Conservation (phyloP, 2,329 filamentous ascomycete genomes). For the Aspergillus udagawae region DNA sequence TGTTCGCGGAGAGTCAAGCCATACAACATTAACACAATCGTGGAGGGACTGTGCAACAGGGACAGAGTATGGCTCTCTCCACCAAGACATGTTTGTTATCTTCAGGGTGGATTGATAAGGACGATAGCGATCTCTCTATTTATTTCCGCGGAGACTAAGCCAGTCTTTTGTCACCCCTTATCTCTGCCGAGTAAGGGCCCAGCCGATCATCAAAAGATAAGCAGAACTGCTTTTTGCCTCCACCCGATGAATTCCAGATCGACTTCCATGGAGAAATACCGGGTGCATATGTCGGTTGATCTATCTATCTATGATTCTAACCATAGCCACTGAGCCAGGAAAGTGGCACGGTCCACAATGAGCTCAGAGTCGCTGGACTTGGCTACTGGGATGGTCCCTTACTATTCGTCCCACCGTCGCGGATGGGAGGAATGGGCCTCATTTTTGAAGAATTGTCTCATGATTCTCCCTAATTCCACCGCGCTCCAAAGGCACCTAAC, state of each 20-base stretch:
- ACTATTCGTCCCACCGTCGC: not conserved
- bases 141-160: not conserved
- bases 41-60: not conserved
- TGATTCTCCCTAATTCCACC: not conserved
- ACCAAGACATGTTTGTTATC: too few relatives aligned
- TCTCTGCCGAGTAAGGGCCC: not conserved
- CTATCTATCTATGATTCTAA: too few relatives aligned
- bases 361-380: not conserved
- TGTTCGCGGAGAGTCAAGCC: conserved; percentile 2
- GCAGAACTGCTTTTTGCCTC: not conserved
- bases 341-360: not conserved
- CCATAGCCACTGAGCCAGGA: not conserved
- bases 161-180: not conserved
- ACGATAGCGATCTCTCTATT: not conserved
- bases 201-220: not conserved
- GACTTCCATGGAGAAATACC: not conserved
- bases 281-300: too few relatives aligned
- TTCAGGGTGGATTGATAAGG: not conserved
- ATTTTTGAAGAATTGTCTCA: not conserved
- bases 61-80: not conserved
- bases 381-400: not conserved
- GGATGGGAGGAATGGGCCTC: not conserved
- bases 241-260: not conserved
- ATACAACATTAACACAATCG: not conserved
- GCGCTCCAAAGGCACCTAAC: not conserved